phyloP scores from a whole-genome alignment of 805 yeast genomes.

The Sugiyamaella boreocaroliniensis region DNA sequence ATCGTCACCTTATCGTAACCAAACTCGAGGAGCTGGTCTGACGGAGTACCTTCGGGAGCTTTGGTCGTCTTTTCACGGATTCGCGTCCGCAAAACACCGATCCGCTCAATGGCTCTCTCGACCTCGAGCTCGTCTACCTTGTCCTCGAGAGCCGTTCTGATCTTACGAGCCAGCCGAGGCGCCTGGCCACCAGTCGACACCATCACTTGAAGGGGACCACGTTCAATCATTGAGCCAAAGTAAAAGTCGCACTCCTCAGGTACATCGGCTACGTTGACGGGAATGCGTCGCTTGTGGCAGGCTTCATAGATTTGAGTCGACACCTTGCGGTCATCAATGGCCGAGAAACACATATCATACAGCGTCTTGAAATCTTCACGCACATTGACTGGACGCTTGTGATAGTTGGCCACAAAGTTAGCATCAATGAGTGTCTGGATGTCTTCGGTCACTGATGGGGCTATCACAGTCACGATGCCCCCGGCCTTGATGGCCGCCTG shows the following conservation, averaged over 20 bases:
- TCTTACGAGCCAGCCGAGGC: slow-evolving; percentile 63
- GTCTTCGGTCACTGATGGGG: slow-evolving; percentile 44
- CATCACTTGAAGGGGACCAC: slow-evolving; percentile 71
- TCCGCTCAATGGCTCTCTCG: slow-evolving; percentile 52
- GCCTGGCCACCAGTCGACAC: slow-evolving; percentile 78
- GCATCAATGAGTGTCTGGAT: slow-evolving; percentile 37
- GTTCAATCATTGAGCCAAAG: slow-evolving; percentile 71
- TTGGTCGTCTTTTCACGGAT: slow-evolving; percentile 39
- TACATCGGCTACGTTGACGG: slow-evolving; percentile 75
- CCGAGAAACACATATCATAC: slow-evolving; percentile 64
- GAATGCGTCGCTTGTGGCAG: slow-evolving; percentile 42
- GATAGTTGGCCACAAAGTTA: background rate
- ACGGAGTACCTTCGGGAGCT: slow-evolving; percentile 14
- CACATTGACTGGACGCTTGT: slow-evolving; percentile 13
- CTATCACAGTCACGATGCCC: slow-evolving; percentile 61
- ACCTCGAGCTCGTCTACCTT: slow-evolving; percentile 37
- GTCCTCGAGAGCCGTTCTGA: slow-evolving; percentile 48
- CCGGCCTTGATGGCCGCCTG: slow-evolving; percentile 60
- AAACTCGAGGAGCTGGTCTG: slow-evolving; percentile 3
- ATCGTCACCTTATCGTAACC: slow-evolving; percentile 32
- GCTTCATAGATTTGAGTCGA: slow-evolving; percentile 52
- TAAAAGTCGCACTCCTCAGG: slow-evolving; percentile 81
- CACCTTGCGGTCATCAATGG: slow-evolving; percentile 62
- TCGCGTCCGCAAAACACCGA: slow-evolving; percentile 48
- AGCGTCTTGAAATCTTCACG: slow-evolving; percentile 21